A percentile compares a stretch with the other conserved stretches of the same genome.
phyloP scores from a whole-genome alignment of 2,329 filamentous ascomycete genomes.

The Ophiocordyceps camponoti-saundersi region DNA sequence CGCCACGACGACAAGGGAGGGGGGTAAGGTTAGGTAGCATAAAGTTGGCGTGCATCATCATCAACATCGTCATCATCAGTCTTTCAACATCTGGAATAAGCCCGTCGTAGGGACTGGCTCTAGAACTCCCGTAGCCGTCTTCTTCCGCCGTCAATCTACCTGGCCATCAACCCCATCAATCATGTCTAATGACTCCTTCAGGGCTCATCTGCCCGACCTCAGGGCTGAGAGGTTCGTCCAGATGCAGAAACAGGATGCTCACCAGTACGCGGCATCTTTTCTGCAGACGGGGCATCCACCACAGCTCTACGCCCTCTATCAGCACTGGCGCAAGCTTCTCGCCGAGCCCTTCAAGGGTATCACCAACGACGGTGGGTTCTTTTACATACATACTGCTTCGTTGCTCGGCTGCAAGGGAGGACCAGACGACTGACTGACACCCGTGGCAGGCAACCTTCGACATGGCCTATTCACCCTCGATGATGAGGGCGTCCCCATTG shows the following conservation, averaged over 20 bases:
- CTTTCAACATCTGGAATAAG: too few species aligned
- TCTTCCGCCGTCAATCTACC: too few species aligned
- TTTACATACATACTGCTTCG: too few species aligned
- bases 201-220: background rate
- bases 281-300: slow-evolving; percentile 41
- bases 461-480: slow-evolving; percentile 38
- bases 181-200: background rate
- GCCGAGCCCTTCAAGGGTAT: slow-evolving; percentile 55
- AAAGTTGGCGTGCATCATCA: too few species aligned
- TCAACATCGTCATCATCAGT: too few species aligned
- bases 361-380: slow-evolving; percentile 41
- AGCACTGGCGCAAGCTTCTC: slow-evolving; percentile 39
- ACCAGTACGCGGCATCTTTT: slow-evolving; percentile 45
- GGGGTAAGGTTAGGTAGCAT: too few species aligned
- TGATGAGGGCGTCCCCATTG: slow-evolving; percentile 47
- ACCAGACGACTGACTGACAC: background rate
- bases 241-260: slow-evolving; percentile 44
- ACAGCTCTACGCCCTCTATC: slow-evolving; percentile 46
- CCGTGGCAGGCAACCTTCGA: slow-evolving; percentile 26
- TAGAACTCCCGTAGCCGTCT: too few species aligned
- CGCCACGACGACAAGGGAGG: too few species aligned
- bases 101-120: too few species aligned
- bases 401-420: slow-evolving; percentile 4
- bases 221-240: slow-evolving; percentile 29
- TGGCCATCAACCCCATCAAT: too few species aligned